Base-by-base conservation (phyloP, 1,284 basidiomycete species). In the Golubevia pallescens region DNA sequence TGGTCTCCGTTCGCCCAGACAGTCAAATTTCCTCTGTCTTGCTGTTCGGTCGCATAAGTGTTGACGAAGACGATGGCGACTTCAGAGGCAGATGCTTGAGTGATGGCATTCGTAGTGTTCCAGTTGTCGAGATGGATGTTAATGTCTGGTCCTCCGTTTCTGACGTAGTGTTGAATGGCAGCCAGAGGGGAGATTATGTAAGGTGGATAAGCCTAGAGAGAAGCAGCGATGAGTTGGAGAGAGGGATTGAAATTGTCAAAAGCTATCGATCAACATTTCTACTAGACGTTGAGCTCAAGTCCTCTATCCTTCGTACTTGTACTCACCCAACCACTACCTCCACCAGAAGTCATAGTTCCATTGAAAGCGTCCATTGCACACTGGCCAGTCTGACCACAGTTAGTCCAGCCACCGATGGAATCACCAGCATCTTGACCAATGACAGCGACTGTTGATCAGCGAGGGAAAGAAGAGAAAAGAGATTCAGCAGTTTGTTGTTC, bases 301-400 rank as follows among this genome's bases (percentile, higher is more conserved):
- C 42, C 16, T 13, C 16, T 16, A 16, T 38, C 34, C 10, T 7
- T 59, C 53, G 56, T 64, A 19, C 52, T 65, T 34, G 6, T 24
- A 58, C n/a, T 1, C 19, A 21, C 2, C 0, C 89, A 89, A 57
- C 88, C 88, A 34, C 86, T 87, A 84, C 88, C 88, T 48, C 88
- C 68, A 57, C 72, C 71, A 28, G 74, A 68, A 3, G 76, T 73
- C 20, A 78, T 52, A 34, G 69, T 77, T 2, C 77, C 77, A 51
- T 78, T 66, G 65, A 67, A 67, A 5, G 68, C 68, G 55, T 70
- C 55, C 38, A 63, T 63, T 54, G 64, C 65, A 61, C 69, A 70
- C 20, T 57, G 38, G 1, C 68, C 68, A 56, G 19, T n/a, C n/a
- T 68, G 20, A 24, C 61, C 66, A 34, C 71, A 73, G 53, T 60